Evolutionary conservation across 2,329 filamentous ascomycete genomes (phyloP), one percentile per base, ranked within the genome.

Genomic region (Claviceps maximensis): DNA sequence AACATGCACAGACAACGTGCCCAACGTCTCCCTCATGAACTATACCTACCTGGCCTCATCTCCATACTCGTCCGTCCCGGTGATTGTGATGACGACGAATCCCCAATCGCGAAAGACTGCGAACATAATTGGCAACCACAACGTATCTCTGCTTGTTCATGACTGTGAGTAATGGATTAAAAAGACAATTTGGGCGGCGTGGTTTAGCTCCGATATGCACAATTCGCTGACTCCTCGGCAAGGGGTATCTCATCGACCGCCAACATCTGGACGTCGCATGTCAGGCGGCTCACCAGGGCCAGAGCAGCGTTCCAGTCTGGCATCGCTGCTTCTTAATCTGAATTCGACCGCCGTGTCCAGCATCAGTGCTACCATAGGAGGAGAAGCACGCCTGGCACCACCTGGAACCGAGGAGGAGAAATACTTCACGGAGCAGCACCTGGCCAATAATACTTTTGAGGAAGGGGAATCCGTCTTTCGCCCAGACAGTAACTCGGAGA

Each of bases 1-100:
- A 61, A 98, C 93, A 53, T 94, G 87, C 68, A 82, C 82, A 61
- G 77, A 86, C 60, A 86, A 93, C 63, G 76, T 83, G 58, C 93
- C 93, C 10, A 89, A 97, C 67, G 88, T 97, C 59, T 94, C 89
- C 40, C 82, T 98, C 58, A 98, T 98, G 93, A 96, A 95, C 75
- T 97, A 97, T 74, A 97, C 93, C 64, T 97, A 96, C 71, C 85
- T 98, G 23, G 86, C 89, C 41, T 82, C 78, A 6, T 87, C 86
- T 17, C 83, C 82, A 41, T 85, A 82, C 68, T 78, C 80, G 41
- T 65, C 77, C 50, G 70, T 73, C n/a, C 84, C 89, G n/a, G 86
- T 89, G 58, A 94, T 97, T 65, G 86, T 97, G 75, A 90, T 91
- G 86, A 97, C 93, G 53, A 94, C 86, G 47, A 89, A 89, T 60